phyloP scores from a whole-genome alignment of 768 basidiomycete genomes.

The Mrakia frigida region DNA sequence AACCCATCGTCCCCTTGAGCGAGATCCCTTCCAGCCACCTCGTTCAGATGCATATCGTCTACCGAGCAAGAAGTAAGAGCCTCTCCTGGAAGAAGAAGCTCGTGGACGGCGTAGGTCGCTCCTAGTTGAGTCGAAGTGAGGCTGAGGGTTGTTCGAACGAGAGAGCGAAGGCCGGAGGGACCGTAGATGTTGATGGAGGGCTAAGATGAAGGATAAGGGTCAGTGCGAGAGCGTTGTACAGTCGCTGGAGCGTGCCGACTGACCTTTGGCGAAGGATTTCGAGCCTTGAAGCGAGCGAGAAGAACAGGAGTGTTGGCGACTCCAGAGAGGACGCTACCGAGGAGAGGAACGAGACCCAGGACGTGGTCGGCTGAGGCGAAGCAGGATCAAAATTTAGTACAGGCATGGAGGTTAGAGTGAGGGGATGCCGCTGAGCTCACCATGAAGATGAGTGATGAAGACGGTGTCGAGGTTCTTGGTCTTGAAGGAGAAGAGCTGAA shows the following conservation, averaged over 20 bases:
- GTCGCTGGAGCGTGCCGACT: background rate
- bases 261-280: slow-evolving; percentile 24
- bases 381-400: background rate
- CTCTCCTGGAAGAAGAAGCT: slow-evolving; percentile 61
- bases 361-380: slow-evolving; percentile 59
- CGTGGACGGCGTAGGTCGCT: slow-evolving; percentile 69
- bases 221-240: slow-evolving; percentile 2
- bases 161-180: slow-evolving; percentile 67
- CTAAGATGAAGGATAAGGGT: slow-evolving; percentile 36
- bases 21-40: slow-evolving; percentile 61
- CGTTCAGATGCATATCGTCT: slow-evolving; percentile 58
- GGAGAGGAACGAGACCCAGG: slow-evolving; percentile 65
- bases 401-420: background rate
- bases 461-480: slow-evolving; percentile 66
- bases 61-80: slow-evolving; percentile 45
- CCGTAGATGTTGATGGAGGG: slow-evolving; percentile 69
- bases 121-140: slow-evolving; percentile 61
- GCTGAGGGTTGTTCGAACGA: slow-evolving; percentile 64
- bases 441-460: slow-evolving; percentile 82
- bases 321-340: slow-evolving; percentile 61
- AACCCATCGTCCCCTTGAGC: slow-evolving; percentile 52
- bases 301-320: slow-evolving; percentile 47
- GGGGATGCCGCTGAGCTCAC: slow-evolving; percentile 50
- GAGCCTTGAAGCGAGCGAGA: slow-evolving; percentile 9
- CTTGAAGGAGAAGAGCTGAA: slow-evolving; percentile 57